Base-by-base conservation (phyloP, 2,329 filamentous ascomycete genomes). In the Arthroderma uncinatum region DNA sequence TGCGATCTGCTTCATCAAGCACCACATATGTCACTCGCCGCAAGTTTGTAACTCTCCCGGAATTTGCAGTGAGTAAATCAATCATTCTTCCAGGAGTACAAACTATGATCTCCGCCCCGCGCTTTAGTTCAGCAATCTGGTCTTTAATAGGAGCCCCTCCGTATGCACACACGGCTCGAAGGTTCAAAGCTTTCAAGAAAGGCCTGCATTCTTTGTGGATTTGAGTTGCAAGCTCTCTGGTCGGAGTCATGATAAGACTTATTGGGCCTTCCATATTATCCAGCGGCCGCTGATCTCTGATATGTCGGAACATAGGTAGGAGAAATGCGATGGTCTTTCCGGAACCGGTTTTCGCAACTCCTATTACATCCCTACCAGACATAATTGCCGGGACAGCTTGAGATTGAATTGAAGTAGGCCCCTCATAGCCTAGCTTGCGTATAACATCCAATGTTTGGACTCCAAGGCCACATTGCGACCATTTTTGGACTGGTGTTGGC, bases 291-390 rank as follows among this genome's bases (percentile, higher is more conserved):
- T 98, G 93, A 67, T 97, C 93, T 71, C 92, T 93, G 74, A 97
- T 95, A 70, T 98, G 93, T 57, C 93, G 84, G 70, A 98, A 96
- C 89, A 97, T 96, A 37, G 93, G 93, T 47, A 98, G 80, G 30
- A 95, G 75, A 69, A 97, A 98, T 4, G 93, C 93, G 65, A 97
- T 84, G 0, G 93, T 98, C 76, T 98, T 98, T 69, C 93, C 93
- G 25, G 93, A 97, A 4, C 93, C 93, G 25, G 93, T 98, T 76
- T 97, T 97, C 16, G 93, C 93, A 55, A 98, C 90, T 63, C 91
- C 93, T 62, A 98, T 89, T 37, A 96, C 87, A 75, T 98, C 93
- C 63, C 90, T 83, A 8, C 93, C 93, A 28, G 91, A 95, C 88
- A 97, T 96, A 66, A 96, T 88, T 8, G 90, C 85, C 1, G 93